These are phyloP conservation scores for Botrytis medusae DNA, from an alignment of 2,329 filamentous ascomycete species.

Conservation along the genomic window DNA sequence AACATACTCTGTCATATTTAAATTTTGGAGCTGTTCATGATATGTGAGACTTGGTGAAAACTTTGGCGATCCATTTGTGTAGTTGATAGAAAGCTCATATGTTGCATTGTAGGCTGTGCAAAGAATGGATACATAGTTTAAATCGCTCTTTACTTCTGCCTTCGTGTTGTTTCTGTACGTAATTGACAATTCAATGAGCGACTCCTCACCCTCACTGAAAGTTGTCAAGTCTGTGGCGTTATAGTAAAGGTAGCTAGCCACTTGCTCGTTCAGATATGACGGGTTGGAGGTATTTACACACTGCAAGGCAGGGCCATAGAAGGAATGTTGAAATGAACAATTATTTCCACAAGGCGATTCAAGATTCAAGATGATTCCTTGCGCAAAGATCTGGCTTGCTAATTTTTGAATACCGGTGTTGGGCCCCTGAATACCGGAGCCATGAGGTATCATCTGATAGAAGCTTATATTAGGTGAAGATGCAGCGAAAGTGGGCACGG, in stretches of 20 bases:
- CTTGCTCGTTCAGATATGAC: neutral
- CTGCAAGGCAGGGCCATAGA: neutral
- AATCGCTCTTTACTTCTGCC: neutral
- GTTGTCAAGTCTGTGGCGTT: neutral
- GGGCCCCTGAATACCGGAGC: neutral
- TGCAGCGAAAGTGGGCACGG: neutral
- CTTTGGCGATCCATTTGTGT: neutral
- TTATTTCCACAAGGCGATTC: neutral
- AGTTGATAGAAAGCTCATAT: neutral
- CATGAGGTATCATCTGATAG: neutral
- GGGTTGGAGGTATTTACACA: neutral
- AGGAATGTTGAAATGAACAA: neutral
- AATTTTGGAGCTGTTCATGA: neutral
- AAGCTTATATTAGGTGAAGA: neutral
- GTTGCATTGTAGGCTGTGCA: conserved; percentile 1
- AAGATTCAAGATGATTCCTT: neutral
- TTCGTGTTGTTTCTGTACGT: neutral
- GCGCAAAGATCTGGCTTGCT: conserved; percentile 4
- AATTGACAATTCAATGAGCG: neutral
- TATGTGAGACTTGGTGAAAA: neutral
- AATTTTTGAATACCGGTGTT: conserved; percentile 1
- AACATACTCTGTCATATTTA: neutral
- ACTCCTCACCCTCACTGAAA: neutral
- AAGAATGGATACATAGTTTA: neutral
- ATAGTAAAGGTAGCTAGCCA: neutral